phyloP scores from a whole-genome alignment of 75 land plant species.

The Chamaecyparis obtusa region DNA sequence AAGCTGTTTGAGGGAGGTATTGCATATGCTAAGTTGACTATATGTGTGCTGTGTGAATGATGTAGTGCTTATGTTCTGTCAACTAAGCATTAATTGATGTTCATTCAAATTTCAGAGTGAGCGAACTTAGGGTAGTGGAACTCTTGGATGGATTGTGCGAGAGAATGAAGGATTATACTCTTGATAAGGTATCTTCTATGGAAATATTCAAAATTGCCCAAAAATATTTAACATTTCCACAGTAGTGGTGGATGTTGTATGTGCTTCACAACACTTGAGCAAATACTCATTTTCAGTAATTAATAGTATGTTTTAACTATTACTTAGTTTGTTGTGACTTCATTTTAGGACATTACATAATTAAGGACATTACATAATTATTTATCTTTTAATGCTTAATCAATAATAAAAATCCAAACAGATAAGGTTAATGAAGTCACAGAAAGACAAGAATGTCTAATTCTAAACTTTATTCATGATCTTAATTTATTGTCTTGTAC shows the following conservation, averaged over 20 bases:
- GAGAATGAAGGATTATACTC: constrained; percentile 88
- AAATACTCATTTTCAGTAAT: background rate
- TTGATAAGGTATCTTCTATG: constrained; percentile 52
- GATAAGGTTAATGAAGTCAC: background rate
- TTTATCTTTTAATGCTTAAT: too few relatives aligned
- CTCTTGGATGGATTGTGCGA: constrained; percentile 92
- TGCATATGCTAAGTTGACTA: too few relatives aligned
- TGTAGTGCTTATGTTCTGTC: background rate
- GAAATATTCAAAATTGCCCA: background rate
- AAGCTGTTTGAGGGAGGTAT: too few relatives aligned
- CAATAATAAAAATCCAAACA: background rate
- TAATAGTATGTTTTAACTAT: background rate
- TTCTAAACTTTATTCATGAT: background rate
- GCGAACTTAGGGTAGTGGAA: constrained; percentile 93
- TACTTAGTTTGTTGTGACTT: background rate
- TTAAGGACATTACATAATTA: background rate
- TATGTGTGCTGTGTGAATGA: background rate
- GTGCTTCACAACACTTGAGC: background rate
- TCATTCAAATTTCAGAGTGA: constrained; percentile 48
- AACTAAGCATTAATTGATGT: constrained; percentile 7
- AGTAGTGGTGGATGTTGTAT: background rate
- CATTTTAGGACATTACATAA: background rate
- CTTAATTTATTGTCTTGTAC: background rate
- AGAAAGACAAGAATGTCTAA: background rate
- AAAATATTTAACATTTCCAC: background rate